phyloP scores from a whole-genome alignment of 192 early-diverging fungal species.

The Coemansia sp. region DNA sequence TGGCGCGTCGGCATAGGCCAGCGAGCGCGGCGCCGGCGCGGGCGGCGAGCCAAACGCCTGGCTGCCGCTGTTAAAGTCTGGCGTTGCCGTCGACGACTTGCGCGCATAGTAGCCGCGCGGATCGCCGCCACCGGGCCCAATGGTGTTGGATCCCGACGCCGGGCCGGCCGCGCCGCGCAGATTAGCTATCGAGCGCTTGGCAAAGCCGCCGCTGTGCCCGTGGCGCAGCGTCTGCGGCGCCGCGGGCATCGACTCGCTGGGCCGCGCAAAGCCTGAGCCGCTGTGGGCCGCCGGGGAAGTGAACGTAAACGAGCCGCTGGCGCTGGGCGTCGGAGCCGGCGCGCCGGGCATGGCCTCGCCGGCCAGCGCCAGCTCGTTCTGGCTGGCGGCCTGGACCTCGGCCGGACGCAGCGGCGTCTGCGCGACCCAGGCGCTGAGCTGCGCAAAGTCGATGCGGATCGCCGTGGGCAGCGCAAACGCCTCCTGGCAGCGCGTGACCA shows the following conservation, averaged over 20 bases:
- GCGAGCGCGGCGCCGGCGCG: constrained; percentile 39
- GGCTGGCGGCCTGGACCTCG: constrained; percentile 27
- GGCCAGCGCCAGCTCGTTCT: constrained; percentile 14
- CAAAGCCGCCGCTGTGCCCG: constrained; percentile 28
- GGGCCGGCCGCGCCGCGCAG: constrained; percentile 16
- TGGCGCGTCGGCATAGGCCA: constrained; percentile 22
- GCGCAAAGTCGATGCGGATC: constrained; percentile 37
- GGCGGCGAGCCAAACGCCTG: constrained; percentile 44
- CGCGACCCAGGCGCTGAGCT: constrained; percentile 30
- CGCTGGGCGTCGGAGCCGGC: background rate
- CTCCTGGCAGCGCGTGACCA: constrained; percentile 46
- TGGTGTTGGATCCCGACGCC: background rate
- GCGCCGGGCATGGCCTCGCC: background rate
- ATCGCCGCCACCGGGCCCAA: background rate
- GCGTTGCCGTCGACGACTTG: constrained; percentile 11
- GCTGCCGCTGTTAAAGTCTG: background rate
- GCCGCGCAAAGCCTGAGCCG: constrained; percentile 25
- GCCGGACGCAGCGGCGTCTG: constrained; percentile 32
- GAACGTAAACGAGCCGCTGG: constrained; percentile 31
- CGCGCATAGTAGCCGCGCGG: constrained; percentile 17
- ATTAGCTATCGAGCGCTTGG: constrained; percentile 50
- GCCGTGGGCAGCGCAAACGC: constrained; percentile 44
- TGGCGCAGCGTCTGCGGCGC: constrained; percentile 24
- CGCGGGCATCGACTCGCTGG: constrained; percentile 19
- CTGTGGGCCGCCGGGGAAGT: constrained; percentile 10